A percentile compares a stretch with the other conserved stretches of the same genome.
Conservation (phyloP, 305 asterid species). For the Rubia peregrina region DNA sequence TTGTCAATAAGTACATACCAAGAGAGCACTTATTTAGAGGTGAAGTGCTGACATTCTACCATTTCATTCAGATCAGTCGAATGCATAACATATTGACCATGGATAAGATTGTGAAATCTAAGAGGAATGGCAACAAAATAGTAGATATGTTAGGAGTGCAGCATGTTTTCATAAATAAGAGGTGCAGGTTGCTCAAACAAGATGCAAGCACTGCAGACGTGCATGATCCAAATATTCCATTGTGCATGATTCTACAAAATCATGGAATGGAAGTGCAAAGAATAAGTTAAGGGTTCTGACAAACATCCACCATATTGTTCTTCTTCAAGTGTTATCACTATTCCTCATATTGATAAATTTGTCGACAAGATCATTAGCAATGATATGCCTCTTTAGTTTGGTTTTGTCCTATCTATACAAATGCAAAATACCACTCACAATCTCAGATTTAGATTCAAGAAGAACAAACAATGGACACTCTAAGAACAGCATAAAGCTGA, state of each 20-base stretch:
- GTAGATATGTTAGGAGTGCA: not conserved
- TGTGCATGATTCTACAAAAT: not conserved
- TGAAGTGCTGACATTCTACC: not conserved
- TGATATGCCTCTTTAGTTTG: not conserved
- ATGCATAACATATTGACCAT: not conserved
- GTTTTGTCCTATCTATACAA: not conserved
- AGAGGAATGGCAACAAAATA: not conserved
- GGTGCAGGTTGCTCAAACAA: not conserved
- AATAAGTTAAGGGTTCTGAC: not conserved
- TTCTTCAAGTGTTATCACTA: not conserved
- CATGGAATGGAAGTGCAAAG: not conserved
- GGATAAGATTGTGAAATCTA: not conserved
- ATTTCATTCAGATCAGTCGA: not conserved
- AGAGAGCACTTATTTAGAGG: not conserved
- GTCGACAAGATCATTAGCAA: not conserved
- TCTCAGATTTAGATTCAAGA: constrained; percentile 2
- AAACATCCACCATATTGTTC: not conserved
- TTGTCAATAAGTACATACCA: not conserved
- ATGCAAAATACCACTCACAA: not conserved
- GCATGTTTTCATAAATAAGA: not conserved
- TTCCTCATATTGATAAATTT: not conserved
- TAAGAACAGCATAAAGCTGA: not conserved
- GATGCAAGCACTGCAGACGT: not conserved
- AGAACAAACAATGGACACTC: not conserved
- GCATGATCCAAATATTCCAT: not conserved